phyloP scores from a whole-genome alignment of 1,139 yeast genomes.

The Pichia sp. region DNA sequence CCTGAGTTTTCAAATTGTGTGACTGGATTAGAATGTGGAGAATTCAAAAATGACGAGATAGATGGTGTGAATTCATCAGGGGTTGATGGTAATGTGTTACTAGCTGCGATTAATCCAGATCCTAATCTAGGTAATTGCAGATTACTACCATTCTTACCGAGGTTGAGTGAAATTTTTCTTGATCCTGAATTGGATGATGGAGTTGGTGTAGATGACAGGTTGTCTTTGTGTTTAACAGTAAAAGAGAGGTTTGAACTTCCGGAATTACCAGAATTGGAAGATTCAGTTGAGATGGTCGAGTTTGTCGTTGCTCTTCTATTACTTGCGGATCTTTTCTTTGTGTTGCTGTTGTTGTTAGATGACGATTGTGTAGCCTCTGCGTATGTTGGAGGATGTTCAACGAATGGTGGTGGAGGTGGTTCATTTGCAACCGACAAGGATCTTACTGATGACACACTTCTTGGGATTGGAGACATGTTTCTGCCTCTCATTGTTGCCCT shows the following conservation, averaged over 20 bases:
- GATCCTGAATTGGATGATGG: background rate
- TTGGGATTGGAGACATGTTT: conserved; percentile 9
- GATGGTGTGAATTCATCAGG: conserved; percentile 37
- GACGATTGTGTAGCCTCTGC: conserved; percentile 28
- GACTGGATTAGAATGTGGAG: conserved; percentile 3
- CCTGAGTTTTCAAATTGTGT: background rate
- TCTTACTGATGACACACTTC: background rate
- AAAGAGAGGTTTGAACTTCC: conserved; percentile 1
- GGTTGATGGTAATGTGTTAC: conserved; percentile 16
- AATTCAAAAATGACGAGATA: conserved; percentile 30
- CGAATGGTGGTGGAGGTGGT: conserved; percentile 36
- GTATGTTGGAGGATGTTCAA: conserved; percentile 35
- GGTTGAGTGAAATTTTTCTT: conserved; percentile 10
- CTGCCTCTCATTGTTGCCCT: conserved; percentile 8
- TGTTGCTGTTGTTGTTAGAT: conserved; percentile 1
- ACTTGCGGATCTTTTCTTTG: conserved; percentile 15
- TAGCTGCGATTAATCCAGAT: background rate
- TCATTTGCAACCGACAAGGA: conserved; percentile 25
- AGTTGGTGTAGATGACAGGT: no score
- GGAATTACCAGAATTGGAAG: conserved; percentile 8
- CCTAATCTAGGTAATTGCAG: conserved; percentile 4
- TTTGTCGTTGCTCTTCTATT: conserved; percentile 7
- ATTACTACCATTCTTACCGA: conserved; percentile 6
- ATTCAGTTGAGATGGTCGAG: conserved; percentile 8
- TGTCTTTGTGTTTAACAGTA: background rate